Conservation (phyloP, 306 rosid genomes). For the Benincasa hispida region DNA sequence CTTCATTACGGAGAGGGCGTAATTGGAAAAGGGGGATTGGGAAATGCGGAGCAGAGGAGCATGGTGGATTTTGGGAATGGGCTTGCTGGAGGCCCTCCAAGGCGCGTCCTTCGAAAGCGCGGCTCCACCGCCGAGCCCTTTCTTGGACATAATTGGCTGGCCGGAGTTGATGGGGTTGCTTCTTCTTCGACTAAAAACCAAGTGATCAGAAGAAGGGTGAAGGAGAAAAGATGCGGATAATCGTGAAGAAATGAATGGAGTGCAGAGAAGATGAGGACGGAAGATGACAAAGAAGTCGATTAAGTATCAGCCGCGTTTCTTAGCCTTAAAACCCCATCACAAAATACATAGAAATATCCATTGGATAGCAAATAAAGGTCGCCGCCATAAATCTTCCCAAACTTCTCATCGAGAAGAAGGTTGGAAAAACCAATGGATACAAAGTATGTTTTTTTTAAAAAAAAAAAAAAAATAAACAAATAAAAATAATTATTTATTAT, state of each 20-base stretch:
- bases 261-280: not conserved
- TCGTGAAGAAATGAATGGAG: conserved; percentile 3
- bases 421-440: not conserved
- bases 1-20: conserved; percentile 68
- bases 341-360: not conserved
- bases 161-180: not conserved
- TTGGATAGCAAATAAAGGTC: not conserved
- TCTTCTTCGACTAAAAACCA: no score
- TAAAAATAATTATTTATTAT: no score
- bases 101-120: conserved; percentile 69
- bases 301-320: not conserved
- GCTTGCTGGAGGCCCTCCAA: conserved; percentile 58
- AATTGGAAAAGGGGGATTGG: conserved; percentile 40
- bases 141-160: conserved; percentile 38
- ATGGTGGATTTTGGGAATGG: conserved; percentile 74
- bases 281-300: no score
- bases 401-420: not conserved
- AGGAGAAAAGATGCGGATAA: conserved; percentile 4
- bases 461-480: no score
- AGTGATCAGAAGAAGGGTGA: not conserved
- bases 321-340: not conserved
- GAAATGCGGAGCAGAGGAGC: conserved; percentile 63
- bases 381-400: not conserved
- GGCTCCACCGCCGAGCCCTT: conserved; percentile 26
- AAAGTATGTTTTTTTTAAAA: no score